Evolutionary conservation across 495 filamentous ascomycete species (phyloP).

Genomic region (Patellaria atrata): DNA sequence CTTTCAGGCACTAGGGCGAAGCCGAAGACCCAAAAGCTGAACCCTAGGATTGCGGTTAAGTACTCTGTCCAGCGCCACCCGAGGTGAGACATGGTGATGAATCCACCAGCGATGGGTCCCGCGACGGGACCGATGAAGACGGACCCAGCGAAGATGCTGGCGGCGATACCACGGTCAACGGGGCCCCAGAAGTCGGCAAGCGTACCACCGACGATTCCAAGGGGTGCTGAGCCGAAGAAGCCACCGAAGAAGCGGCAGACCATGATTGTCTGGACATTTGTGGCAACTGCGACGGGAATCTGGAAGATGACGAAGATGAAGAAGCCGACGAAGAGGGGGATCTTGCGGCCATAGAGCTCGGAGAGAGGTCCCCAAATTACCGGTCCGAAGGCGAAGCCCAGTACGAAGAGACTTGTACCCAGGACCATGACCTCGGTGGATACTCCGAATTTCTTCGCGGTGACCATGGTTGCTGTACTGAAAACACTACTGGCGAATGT

Average conservation of each 20-base stretch:
- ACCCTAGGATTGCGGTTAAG: slow-evolving; percentile 44
- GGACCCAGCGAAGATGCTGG: slow-evolving; percentile 34
- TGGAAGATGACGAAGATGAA: slow-evolving; percentile 45
- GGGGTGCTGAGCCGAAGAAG: slow-evolving; percentile 46
- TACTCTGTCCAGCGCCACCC: slow-evolving; percentile 38
- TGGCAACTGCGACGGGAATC: slow-evolving; percentile 45
- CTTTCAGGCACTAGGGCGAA: slow-evolving; percentile 44
- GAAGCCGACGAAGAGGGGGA: slow-evolving; percentile 43
- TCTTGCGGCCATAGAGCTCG: slow-evolving; percentile 42
- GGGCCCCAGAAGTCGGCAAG: slow-evolving; percentile 48
- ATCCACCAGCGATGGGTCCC: slow-evolving; percentile 24
- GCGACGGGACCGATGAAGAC: slow-evolving; percentile 21
- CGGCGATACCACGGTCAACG: slow-evolving; percentile 45
- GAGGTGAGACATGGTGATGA: slow-evolving; percentile 22
- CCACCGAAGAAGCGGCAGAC: slow-evolving; percentile 48
- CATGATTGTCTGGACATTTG: slow-evolving; percentile 44
- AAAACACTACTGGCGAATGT: slow-evolving; percentile 47
- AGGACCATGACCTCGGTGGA: slow-evolving; percentile 35
- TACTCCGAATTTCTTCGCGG: slow-evolving; percentile 34
- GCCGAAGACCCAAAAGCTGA: slow-evolving; percentile 31
- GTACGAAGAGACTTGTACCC: slow-evolving; percentile 39
- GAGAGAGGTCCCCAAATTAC: slow-evolving; percentile 41
- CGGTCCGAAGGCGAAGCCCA: slow-evolving; percentile 35
- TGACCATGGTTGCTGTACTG: slow-evolving; percentile 33
- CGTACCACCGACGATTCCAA: slow-evolving; percentile 46